phyloP scores from a whole-genome alignment of 139 green algal species.

The Chlorella sorokiniana region DNA sequence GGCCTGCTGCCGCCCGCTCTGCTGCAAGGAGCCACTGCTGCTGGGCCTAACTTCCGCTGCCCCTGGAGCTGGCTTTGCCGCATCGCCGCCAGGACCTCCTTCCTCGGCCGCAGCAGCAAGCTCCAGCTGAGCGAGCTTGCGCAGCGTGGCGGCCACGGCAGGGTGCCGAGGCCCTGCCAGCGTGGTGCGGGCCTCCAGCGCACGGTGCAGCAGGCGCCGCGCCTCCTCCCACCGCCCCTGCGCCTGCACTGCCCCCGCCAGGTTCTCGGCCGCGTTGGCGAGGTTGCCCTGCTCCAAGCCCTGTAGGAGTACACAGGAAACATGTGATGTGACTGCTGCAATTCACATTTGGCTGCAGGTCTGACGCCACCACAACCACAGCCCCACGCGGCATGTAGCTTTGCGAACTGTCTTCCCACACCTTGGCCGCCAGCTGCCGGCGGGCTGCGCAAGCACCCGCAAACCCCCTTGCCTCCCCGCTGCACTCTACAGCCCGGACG shows the following conservation, averaged over 20 bases:
- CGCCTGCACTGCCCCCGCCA: conserved; percentile 24
- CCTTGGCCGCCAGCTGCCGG: too few relatives aligned
- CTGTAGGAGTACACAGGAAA: neutral
- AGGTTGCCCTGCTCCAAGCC: conserved; percentile 36
- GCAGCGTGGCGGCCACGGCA: conserved; percentile 18
- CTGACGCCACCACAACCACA: too few relatives aligned
- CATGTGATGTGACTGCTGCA: too few relatives aligned
- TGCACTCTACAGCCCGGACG: too few relatives aligned
- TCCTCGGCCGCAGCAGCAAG: conserved; percentile 16
- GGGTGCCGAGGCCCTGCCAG: conserved; percentile 24
- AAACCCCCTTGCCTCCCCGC: too few relatives aligned
- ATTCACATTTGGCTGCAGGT: too few relatives aligned
- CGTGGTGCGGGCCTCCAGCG: conserved; percentile 19
- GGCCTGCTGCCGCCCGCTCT: conserved; percentile 32
- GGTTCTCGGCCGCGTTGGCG: conserved; percentile 14
- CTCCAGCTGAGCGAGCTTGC: conserved; percentile 43
- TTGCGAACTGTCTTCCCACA: too few relatives aligned
- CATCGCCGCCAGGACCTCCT: conserved; percentile 17
- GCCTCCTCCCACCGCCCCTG: conserved; percentile 29
- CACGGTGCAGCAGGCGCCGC: conserved; percentile 16
- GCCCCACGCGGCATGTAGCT: too few relatives aligned
- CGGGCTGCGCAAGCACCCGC: too few relatives aligned
- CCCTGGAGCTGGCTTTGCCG: conserved; percentile 8
- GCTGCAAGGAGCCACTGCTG: neutral
- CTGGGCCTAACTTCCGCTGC: neutral